Percentiles rank a stretch among this genome's conserved stretches.
phyloP scores from a whole-genome alignment of 78 protist species.

The Planoprotostelium fungivorum region DNA sequence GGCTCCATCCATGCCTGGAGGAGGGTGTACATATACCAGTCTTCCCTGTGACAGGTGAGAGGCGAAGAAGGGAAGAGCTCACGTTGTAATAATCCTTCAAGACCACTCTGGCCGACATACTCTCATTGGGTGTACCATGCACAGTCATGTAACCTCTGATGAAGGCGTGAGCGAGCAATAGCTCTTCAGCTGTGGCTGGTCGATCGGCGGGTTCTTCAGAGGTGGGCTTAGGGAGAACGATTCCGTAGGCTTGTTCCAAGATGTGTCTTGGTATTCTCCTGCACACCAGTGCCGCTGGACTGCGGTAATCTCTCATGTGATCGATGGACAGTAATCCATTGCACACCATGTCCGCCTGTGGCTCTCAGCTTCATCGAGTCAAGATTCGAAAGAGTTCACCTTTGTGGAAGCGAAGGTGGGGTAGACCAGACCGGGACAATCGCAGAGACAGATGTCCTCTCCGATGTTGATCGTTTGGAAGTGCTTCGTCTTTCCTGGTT shows the following conservation, averaged over 20 bases:
- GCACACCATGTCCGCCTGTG: slow-evolving; percentile 78
- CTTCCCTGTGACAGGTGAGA: slow-evolving; percentile 50
- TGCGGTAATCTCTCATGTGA: slow-evolving; percentile 77
- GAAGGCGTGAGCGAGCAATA: slow-evolving; percentile 42
- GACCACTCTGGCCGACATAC: slow-evolving; percentile 49
- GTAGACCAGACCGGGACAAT: slow-evolving; percentile 98
- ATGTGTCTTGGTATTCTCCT: slow-evolving; percentile 48
- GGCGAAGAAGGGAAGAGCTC: slow-evolving; percentile 19
- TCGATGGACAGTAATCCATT: slow-evolving; percentile 92
- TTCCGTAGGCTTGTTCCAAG: slow-evolving; percentile 52
- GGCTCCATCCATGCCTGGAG: slow-evolving; percentile 43
- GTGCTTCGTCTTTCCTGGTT: slow-evolving; percentile 98
- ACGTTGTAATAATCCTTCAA: slow-evolving; percentile 52
- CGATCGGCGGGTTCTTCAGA: slow-evolving; percentile 40
- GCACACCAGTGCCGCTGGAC: slow-evolving; percentile 37
- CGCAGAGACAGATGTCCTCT: slow-evolving; percentile 73
- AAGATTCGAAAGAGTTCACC: slow-evolving; percentile 2
- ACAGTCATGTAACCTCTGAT: slow-evolving; percentile 65
- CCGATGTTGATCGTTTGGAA: slow-evolving; percentile 90
- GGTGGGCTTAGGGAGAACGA: slow-evolving; percentile 53
- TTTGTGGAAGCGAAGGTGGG: slow-evolving; percentile 82
- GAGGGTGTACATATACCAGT: slow-evolving; percentile 41
- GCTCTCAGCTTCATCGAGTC: background rate
- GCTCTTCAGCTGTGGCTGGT: slow-evolving; percentile 41
- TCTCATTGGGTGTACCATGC: slow-evolving; percentile 59